Conservation (phyloP, 257 asterid genomes). For the Sherardia arvensis region DNA sequence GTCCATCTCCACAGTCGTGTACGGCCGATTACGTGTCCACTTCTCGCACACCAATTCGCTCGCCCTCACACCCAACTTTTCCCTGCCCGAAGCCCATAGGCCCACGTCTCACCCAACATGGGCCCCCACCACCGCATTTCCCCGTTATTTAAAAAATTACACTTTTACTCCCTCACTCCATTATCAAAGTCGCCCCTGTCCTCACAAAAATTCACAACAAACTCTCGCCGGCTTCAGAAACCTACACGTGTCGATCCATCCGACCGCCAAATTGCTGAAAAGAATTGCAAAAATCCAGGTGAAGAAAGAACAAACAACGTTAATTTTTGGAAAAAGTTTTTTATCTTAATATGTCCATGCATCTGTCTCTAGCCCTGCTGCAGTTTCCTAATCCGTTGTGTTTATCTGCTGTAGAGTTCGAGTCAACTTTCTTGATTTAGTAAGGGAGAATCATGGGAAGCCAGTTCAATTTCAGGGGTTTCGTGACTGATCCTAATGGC, state of each 20-base stretch:
- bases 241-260: constrained; percentile 19
- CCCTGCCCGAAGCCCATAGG: constrained; percentile 28
- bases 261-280: constrained; percentile 6
- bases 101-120: constrained; percentile 29
- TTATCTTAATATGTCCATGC: background rate
- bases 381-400: background rate
- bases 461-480: constrained; percentile 56
- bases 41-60: constrained; percentile 19
- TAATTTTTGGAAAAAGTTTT: background rate
- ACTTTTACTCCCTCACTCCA: background rate
- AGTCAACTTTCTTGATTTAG: constrained; percentile 20
- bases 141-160: constrained; percentile 2
- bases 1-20: constrained; percentile 20
- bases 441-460: constrained; percentile 43
- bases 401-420: background rate
- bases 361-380: background rate
- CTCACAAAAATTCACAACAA: background rate
- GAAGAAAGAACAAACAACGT: constrained; percentile 1
- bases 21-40: constrained; percentile 27
- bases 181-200: background rate
- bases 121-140: constrained; percentile 31
- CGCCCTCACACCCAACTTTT: constrained; percentile 25
- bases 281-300: constrained; percentile 14
- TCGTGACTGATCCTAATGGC: constrained; percentile 34
- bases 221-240: background rate